Evolutionary conservation across 352 stramenopile genomes (phyloP), one percentile per base, ranked within the genome.

Genomic region (Globisporangium irregulare): DNA sequence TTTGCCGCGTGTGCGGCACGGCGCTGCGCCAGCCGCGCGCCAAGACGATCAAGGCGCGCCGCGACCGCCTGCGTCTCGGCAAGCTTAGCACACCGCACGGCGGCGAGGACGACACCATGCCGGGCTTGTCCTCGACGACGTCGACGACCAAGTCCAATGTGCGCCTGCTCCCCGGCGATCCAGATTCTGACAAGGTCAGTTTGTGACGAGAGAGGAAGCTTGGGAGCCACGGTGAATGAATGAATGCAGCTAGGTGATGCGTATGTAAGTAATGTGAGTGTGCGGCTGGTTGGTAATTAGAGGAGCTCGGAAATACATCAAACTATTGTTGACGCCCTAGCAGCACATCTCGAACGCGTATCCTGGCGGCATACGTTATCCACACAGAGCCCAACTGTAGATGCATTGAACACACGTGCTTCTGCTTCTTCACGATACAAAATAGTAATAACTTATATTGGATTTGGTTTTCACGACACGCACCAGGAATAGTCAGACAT

Each of bases 1-100:
- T 91, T 55, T 94, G 86, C 60, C 85, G 86, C 43, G 80, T 89
- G 32, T 94, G 86, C 61, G 74, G 86, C 5, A 84, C 75, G 1
- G 68, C 84, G 18, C 67, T 93, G 48, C 81, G 84, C 20, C 77
- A 86, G 72, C 75, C 80, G 10, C 84, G 82, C 2, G 73, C 68
- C 41, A 89, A 90, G 73, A 84, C 59, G 51, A 75, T 89, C 66
- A 90, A 91, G 61, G 83, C 82, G 0, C 78, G 76, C 46, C 84
- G 77, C 15, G 78, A 89, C 9, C 82, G 76, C 8, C 70, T 90
- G 20, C 85, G 82, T 4, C 75, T 93, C 18, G 79, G 75, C 7
- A 91, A 89, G 70, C 67, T 93, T 20, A 65, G 60, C n/a, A 54
- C 81, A 72, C 29, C 75, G 77, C 32, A 81, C 77, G 22, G 73